Percentiles rank a stretch among this genome's conserved stretches.
Evolutionary conservation across 2,329 filamentous ascomycete species (phyloP).

Genomic region (Pseudogymnoascus sp.): DNA sequence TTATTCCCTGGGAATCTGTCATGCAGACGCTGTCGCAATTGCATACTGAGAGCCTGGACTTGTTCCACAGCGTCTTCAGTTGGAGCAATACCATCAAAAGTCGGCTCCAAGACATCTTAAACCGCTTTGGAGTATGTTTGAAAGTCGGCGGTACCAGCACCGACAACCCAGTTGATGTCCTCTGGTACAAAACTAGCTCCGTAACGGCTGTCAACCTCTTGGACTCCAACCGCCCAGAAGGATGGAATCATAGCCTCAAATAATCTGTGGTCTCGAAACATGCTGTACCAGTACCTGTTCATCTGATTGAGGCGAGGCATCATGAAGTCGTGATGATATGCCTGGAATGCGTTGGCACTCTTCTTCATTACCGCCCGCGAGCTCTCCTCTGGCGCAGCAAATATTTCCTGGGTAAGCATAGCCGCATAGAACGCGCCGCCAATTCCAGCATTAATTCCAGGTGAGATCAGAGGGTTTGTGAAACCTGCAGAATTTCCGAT

Average conservation of each 20-base stretch:
- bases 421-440: background rate
- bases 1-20: background rate
- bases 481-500: conserved; percentile 25
- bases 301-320: background rate
- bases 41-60: background rate
- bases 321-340: background rate
- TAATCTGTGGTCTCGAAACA: background rate
- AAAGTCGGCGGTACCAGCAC: background rate
- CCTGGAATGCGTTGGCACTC: background rate
- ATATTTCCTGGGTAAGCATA: background rate
- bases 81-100: background rate
- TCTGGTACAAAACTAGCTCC: background rate
- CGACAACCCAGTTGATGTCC: background rate
- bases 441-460: conserved; percentile 22
- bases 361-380: background rate
- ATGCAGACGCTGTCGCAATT: background rate
- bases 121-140: background rate
- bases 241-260: background rate
- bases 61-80: background rate
- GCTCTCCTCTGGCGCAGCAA: background rate
- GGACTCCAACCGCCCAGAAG: background rate
- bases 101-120: background rate
- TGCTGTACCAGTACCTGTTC: background rate
- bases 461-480: conserved; percentile 25
- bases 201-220: background rate